Evolutionary conservation across 495 filamentous ascomycete genomes (phyloP), one percentile per base, ranked within the genome.

Genomic region (Neurospora sp.): DNA sequence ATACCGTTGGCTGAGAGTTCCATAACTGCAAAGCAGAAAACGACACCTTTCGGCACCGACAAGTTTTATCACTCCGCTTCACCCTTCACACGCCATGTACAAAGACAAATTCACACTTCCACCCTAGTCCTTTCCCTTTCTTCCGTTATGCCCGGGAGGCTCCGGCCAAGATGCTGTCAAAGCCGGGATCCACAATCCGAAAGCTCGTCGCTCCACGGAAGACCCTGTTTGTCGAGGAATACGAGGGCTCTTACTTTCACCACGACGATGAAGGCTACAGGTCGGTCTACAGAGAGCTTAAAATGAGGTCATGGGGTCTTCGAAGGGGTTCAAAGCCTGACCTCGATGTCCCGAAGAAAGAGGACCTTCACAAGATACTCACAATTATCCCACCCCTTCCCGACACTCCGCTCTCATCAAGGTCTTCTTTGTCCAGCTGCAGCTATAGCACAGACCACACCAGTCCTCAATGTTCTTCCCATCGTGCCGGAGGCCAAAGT

Each of bases 381-480:
- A 73, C 79, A 27, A 72, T 78, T 48, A 73, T 85, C 70, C 84
- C 84, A 48, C 81, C 84, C 14, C 72, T 85, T 16, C 83, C 83
- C 59, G 82, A 84, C 48, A 85, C 82, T 20, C 83, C 83, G 22
- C 79, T 82, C 72, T 84, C 85, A 22, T 87, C 84, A 22, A 78
- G 78, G 27, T 84, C 82, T 71, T 88, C 85, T 78, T 83, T 86
- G 75, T 82, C 79, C 79, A 85, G 80, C 68, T 83, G 74, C 71
- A 82, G 87, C 71, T 73, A 78, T 71, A 76, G 71, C 44, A 70
- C 70, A 18, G 72, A 40, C 53, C 72, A 75, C 40, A 71, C 73
- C 10, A 77, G 74, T 31, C 78, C 79, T 8, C 69, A 77, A 22
- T 71, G 70, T 10, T 78, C 78, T 37, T 78, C 78, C 44, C 74